Evolutionary conservation across 495 filamentous ascomycete genomes (phyloP), one percentile per base, ranked within the genome.

Genomic region (Xylaria curta): DNA sequence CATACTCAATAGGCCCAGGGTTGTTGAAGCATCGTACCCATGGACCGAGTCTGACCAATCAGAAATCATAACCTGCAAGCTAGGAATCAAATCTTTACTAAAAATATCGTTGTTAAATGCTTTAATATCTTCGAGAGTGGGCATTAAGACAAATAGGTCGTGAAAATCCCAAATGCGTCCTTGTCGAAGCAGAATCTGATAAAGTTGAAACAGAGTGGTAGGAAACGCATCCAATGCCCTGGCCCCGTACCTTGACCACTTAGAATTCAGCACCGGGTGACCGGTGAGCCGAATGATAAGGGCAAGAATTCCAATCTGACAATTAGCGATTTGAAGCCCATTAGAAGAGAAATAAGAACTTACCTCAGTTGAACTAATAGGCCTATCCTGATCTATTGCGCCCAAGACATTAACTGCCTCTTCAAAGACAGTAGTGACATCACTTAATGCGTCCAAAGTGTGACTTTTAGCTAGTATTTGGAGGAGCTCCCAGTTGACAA

Each of bases 111-210:
- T 15, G 15, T 31, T 62, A 24, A 70, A 21, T 7, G 58, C n/a
- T 53, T 63, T 62, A 4, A 70, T 63, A n/a, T 63, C 40, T 6
- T 61, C 58, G 4, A 70, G 33, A 9, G 56, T 63, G 1, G 68
- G 68, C 58, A 62, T 46, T 26, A 51, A 33, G 19, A 70, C 44
- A 4, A 70, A 15, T 7, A 70, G 28, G 31, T 70, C 68, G 19
- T 70, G 68, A 28, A 70, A 42, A 31, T 70, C 68, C 68, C 68
- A 70, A 17, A 70, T 62, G 44, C 68, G 68, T 53, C 68, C 68
- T 24, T 70, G 56, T 15, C 68, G 68, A 62, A 70, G 68, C 6
- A 70, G 31, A 31, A 42, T 53, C 42, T 62, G 56, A 42, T 70
- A 70, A 40, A 70, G 44, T 10, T 9, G 56, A 31, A 5, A 12